Percentiles rank a stretch among this genome's conserved stretches.
phyloP scores from a whole-genome alignment of 1,139 yeast genomes.

The Wickerhamiella infanticola region DNA sequence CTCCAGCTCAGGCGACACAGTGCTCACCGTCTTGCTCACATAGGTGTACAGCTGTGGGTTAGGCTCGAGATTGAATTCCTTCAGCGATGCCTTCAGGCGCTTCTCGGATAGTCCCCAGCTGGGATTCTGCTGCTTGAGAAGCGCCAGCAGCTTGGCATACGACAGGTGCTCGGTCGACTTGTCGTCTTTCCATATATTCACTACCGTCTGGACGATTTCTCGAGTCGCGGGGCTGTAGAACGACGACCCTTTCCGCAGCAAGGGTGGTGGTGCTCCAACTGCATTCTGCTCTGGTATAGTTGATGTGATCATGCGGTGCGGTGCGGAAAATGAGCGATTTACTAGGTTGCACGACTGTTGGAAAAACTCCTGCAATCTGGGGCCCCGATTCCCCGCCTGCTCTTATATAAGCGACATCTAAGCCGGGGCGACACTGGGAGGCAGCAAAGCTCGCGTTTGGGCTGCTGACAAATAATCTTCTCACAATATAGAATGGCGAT shows the following conservation, averaged over 20 bases:
- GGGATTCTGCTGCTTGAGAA: constrained; percentile 37
- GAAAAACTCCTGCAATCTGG: no score
- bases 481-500: no score
- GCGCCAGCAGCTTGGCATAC: constrained; percentile 36
- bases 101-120: constrained; percentile 51
- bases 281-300: no score
- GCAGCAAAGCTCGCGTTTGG: no score
- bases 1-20: constrained; percentile 32
- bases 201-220: constrained; percentile 46
- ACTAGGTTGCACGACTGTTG: no score
- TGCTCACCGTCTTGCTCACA: constrained; percentile 34
- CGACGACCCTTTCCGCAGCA: neutral
- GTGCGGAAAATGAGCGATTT: no score
- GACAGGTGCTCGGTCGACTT: constrained; percentile 48
- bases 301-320: no score
- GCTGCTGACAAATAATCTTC: no score
- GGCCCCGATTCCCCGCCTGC: no score
- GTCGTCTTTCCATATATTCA: constrained; percentile 53
- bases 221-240: constrained; percentile 39
- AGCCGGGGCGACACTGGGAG: no score
- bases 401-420: no score
- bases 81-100: constrained; percentile 38
- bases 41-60: constrained; percentile 25
- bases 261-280: neutral
- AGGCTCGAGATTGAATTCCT: constrained; percentile 32